These are phyloP conservation scores for Alternaria viburni DNA, from an alignment of 2,329 filamentous ascomycete species.

Conservation along the genomic window DNA sequence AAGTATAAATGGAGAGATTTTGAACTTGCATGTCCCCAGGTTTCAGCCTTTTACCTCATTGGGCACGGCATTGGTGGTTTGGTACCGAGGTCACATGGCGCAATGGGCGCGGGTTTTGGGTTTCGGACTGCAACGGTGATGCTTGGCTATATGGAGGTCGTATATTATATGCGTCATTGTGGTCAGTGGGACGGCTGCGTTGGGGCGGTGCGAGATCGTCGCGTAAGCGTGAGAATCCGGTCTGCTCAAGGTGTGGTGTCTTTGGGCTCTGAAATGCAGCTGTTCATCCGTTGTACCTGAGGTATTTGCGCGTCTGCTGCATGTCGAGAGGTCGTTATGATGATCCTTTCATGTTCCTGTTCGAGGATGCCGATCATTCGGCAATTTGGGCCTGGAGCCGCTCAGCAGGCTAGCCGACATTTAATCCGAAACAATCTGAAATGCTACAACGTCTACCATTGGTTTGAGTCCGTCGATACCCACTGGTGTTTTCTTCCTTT, in stretches of 20 bases:
- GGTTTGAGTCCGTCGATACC: not conserved
- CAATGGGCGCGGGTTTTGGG: not conserved
- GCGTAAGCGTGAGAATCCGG: not conserved
- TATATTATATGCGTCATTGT: not conserved
- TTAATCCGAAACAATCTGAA: constrained; percentile 19
- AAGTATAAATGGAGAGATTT: not conserved
- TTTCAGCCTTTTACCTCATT: constrained; percentile 26
- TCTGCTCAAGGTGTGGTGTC: not conserved
- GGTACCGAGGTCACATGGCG: constrained; percentile 23
- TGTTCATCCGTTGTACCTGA: not conserved
- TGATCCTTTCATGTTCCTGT: not conserved
- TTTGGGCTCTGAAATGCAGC: not conserved
- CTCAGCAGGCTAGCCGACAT: not conserved
- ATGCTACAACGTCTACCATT: not conserved
- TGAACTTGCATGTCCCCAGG: constrained; percentile 14
- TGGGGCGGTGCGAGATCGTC: not conserved
- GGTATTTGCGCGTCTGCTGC: not conserved
- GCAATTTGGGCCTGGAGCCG: constrained; percentile 4
- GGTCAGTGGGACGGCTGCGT: not conserved
- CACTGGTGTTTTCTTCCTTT: not conserved
- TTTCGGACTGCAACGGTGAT: constrained; percentile 18
- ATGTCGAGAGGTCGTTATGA: not conserved
- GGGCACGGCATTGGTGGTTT: constrained; percentile 16
- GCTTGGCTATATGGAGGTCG: constrained; percentile 13
- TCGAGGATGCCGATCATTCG: constrained; percentile 5